These are phyloP conservation scores for Amylocystis lapponica DNA, from an alignment of 768 basidiomycete genomes.

Conservation along the genomic window DNA sequence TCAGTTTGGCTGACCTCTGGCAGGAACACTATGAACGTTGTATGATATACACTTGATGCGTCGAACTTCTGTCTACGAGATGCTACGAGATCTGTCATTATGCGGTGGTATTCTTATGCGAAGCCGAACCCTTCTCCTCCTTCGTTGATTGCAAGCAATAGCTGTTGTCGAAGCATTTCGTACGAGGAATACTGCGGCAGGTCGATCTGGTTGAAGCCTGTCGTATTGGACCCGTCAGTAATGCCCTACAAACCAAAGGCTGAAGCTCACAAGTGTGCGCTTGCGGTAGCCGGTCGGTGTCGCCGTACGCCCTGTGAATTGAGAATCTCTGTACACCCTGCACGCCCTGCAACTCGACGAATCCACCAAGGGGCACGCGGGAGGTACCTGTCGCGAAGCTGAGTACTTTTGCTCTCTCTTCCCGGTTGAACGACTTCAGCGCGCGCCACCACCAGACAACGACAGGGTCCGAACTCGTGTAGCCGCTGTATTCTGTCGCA, in stretches of 20 bases:
- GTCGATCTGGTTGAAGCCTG: slow-evolving; percentile 93
- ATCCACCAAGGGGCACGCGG: slow-evolving; percentile 90
- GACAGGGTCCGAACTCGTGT: slow-evolving; percentile 85
- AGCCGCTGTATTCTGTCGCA: slow-evolving; percentile 88
- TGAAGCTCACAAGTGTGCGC: slow-evolving; percentile 79
- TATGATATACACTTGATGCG: too few species aligned
- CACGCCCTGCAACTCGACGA: slow-evolving; percentile 91
- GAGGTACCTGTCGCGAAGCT: slow-evolving; percentile 96
- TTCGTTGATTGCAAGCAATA: slow-evolving; percentile 91
- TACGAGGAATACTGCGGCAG: slow-evolving; percentile 94
- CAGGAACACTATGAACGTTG: too few species aligned
- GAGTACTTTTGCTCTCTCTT: slow-evolving; percentile 93
- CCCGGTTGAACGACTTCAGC: slow-evolving; percentile 93
- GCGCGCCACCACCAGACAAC: slow-evolving; percentile 99
- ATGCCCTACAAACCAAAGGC: slow-evolving; percentile 3
- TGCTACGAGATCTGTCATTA: slow-evolving; percentile 2
- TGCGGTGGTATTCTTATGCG: slow-evolving; percentile 29
- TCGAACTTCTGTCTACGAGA: slow-evolving; percentile 4
- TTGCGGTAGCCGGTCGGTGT: slow-evolving; percentile 78
- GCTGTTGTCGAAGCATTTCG: slow-evolving; percentile 89
- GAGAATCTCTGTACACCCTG: slow-evolving; percentile 94
- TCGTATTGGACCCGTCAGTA: slow-evolving; percentile 11
- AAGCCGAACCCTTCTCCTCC: slow-evolving; percentile 96
- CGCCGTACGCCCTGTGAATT: slow-evolving; percentile 90
- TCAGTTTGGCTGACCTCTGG: too few species aligned